Percentiles rank a stretch among this genome's conserved stretches.
These are phyloP conservation scores for Vigna angularis DNA, from an alignment of 306 rosid species.

Conservation along the genomic window DNA sequence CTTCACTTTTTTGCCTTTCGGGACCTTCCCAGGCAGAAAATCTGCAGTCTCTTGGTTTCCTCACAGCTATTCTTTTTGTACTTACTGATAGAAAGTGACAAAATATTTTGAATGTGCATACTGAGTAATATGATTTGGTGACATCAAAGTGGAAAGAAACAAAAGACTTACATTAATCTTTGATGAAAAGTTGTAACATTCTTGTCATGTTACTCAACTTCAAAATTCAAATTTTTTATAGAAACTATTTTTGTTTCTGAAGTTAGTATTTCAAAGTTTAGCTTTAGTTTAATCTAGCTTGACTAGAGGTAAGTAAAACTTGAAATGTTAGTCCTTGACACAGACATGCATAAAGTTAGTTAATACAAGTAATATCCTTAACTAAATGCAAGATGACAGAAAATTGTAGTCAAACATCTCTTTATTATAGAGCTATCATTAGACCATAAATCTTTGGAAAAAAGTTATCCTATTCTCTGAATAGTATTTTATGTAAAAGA, in stretches of 20 bases:
- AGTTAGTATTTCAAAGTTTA: neutral
- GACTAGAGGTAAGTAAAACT: no score
- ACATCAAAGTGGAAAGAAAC: neutral
- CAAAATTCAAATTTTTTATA: neutral
- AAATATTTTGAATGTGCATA: neutral
- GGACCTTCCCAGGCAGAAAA: neutral
- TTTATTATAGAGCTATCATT: no score
- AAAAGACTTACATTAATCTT: neutral
- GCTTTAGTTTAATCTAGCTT: no score
- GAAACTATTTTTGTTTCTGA: neutral
- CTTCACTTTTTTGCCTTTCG: conserved; percentile 15
- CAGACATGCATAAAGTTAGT: neutral
- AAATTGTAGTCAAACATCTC: neutral
- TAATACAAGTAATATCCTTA: neutral
- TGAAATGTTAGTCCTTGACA: neutral
- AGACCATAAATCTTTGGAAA: no score
- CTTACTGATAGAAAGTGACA: neutral
- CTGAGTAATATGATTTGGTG: neutral
- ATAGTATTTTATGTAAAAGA: no score
- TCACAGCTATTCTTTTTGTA: neutral
- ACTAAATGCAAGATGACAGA: neutral
- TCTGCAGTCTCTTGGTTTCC: neutral
- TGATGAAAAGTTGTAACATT: neutral
- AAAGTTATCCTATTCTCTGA: no score
- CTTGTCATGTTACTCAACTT: neutral